Percentiles rank a stretch among this genome's conserved stretches.
phyloP scores from a whole-genome alignment of 2,329 filamentous ascomycete species.

The Diaporthe longicolla region DNA sequence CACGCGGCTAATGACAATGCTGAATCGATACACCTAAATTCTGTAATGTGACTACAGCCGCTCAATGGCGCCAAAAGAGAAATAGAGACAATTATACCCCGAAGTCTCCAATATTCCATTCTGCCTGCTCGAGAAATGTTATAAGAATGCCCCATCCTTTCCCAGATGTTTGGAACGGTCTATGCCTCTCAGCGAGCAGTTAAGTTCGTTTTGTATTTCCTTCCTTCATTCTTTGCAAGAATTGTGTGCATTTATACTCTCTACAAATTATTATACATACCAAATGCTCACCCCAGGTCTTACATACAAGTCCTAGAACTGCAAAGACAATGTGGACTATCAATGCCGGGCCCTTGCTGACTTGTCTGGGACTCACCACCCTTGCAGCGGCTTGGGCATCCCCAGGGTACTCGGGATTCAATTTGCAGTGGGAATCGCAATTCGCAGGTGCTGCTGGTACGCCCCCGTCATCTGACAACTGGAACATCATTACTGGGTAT shows the following conservation, averaged over 20 bases:
- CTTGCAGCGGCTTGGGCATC: conserved; percentile 53
- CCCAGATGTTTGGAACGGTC: not conserved
- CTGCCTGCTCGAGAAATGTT: not conserved
- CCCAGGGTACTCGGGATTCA: conserved; percentile 58
- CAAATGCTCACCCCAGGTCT: not conserved
- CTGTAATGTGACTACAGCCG: conserved; percentile 5
- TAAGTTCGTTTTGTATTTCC: not conserved
- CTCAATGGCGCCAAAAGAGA: not conserved
- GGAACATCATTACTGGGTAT: conserved; percentile 62
- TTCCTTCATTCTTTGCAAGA: not conserved
- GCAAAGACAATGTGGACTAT: not conserved
- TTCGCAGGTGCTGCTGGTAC: conserved; percentile 59
- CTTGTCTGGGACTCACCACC: conserved; percentile 43
- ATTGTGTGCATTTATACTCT: not conserved
- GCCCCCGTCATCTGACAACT: conserved; percentile 55
- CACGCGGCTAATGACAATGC: not conserved
- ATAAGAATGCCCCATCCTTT: conserved; percentile 1
- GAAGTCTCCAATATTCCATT: not conserved
- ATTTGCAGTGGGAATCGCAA: conserved; percentile 60
- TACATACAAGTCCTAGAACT: not conserved
- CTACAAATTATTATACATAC: not conserved
- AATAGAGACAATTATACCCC: not conserved
- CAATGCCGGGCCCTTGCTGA: not conserved
- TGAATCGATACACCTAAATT: not conserved
- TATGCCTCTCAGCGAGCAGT: not conserved